Base-by-base conservation (phyloP, 2,329 filamentous ascomycete species). In the Phyllosticta citriasiana region DNA sequence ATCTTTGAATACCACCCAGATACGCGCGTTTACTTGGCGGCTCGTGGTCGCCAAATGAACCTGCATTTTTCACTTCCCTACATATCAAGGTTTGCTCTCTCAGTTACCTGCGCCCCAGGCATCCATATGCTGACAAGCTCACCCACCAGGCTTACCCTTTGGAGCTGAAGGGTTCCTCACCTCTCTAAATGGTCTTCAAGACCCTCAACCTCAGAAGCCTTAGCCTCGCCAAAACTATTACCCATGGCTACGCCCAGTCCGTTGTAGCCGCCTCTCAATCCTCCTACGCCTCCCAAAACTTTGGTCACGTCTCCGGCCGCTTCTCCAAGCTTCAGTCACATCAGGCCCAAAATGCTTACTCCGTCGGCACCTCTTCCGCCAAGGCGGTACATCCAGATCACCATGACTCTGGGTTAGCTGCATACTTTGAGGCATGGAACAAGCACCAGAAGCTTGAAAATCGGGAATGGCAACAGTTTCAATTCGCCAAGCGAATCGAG, bases 231-330 rank as follows among this genome's bases (percentile, higher is more conserved):
- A 97, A 97, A 81, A 91, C 92, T 72, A 88, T 97, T 76, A 93
- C 91, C 76, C 91, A 97, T 84, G 93, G 93, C 78, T 97, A 97
- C 84, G 92, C 92, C 70, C 93, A 97, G 76, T 96, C 92, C 65
- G 88, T 97, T 78, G 91, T 99, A 78, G 94, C 94, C 72, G 93
- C 91, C 70, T 91, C 91, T 66, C 91, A 96, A 83, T 87, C 88
- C 79, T 82, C 84, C 82, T 83, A 91, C 86, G 82, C 86, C 79
- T 73, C 91, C 52, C 80, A 83, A 65, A 81, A 82, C 67, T 78
- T 85, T 69, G 72, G 54, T 63, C 72, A 70, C 67, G 67, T 62
- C 50, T 70, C 73, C 63, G 71, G 71, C 55, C 71, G 76, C 61
- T 79, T 81, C 70, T 78, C 77, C 61, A 76, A 76, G 65, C 65